Evolutionary conservation across 2,329 filamentous ascomycete genomes (phyloP), one percentile per base, ranked within the genome.

Genomic region (Exserohilum rostratum): DNA sequence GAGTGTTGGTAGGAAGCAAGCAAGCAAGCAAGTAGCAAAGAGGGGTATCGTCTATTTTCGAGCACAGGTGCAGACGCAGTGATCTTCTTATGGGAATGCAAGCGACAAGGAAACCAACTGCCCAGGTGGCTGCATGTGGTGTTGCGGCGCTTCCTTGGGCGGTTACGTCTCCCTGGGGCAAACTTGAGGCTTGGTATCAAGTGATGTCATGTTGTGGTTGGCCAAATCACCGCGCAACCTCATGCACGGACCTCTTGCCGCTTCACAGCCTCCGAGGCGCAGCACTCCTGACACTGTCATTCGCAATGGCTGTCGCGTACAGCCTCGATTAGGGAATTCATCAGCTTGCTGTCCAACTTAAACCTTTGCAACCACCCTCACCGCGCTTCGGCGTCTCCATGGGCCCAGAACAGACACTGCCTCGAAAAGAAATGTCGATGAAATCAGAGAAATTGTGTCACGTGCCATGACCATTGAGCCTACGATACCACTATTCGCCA

Each of bases 41-140:
- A 55, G 58, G 58, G 58, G 56, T 54, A 48, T 46, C 42, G 45
- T 58, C 54, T 64, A 56, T 55, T 55, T 60, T 55, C 22, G 42
- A 18, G 35, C 39, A 45, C 12, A 39, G 27, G 34, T 33, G 48
- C 46, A 53, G 57, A 20, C 45, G 46, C 27, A 49, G 46, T 29
- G 6, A 25, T 25, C 51, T 49, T 58, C 58, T 62, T 60, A 55
- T 60, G 48, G 53, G 7, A 47, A 37, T 50, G 57, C 57, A 53
- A 37, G 50, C 38, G 54, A 43, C 27, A 50, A 39, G 39, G 51
- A 50, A 27, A n/a, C 13, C 51, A 29, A 52, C 25, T 35, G 29
- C 20, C 53, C 54, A 46, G 50, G 57, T 53, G 60, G 59, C 53
- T 55, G 57, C 27, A 57, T 18, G 29, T 49, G 46, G 37, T 49